Evolutionary conservation across 2,329 filamentous ascomycete genomes (phyloP), one percentile per base, ranked within the genome.

Genomic region (Fusarium sp.): DNA sequence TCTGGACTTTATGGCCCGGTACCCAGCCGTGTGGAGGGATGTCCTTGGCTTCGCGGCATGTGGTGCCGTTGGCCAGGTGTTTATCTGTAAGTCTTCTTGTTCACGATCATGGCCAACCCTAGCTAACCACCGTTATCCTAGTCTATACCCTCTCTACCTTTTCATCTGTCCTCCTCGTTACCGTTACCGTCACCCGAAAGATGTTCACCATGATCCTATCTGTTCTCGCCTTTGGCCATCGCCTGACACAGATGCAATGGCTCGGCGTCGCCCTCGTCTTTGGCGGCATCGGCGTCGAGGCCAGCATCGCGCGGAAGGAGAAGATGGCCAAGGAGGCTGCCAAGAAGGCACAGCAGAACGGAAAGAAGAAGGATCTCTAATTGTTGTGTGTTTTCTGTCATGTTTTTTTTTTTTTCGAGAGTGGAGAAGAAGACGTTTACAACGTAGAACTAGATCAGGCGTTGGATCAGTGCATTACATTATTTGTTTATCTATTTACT

Each of bases 141-240:
- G 89, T 97, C 85, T 94, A 97, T 81, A 98, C 96, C 0, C 87
- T 99, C 6, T 91, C 93, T 13, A 93, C 92, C 54, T 99, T 98
- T 82, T 96, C 92, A 9, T 96, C 91, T 9, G 87, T 99, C 53
- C 86, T 98, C 56, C 88, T 99, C 54, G 95, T 98, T 44, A 98
- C 96, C 4, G 94, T 99, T 3, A 99, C 93, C 2, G 96, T 99
- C 49, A 99, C 96, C 49, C 87, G 96, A 77, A 99, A 99, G 84
- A 99, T 99, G 96, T 87, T 98, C 79, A 98, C 95, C 72, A 99
- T 99, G 96, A 93, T 98, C 64, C 85, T 98, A 56, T 97, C 93
- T 58, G 96, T 99, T 27, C 84, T 98, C 65, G 93, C 93, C 82
- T 99, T 98, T 78, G 96, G 96, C 27, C 96, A 99, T 80, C 88